Evolutionary conservation across 495 filamentous ascomycete species (phyloP).

Genomic region (Echria macrotheca): DNA sequence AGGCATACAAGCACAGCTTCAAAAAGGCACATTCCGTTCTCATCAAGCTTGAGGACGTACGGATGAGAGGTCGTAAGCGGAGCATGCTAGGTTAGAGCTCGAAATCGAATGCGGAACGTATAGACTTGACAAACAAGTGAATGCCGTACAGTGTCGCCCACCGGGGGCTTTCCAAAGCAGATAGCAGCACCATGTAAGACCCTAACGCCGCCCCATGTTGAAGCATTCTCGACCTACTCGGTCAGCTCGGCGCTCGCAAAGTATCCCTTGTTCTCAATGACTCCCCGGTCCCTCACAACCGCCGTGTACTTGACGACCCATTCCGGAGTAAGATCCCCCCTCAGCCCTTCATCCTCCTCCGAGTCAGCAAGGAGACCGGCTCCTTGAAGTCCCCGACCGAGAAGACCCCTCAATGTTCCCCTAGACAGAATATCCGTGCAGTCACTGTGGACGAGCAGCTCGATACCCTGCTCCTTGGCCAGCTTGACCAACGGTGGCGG

Average conservation of each 20-base stretch:
- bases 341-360: constrained; percentile 48
- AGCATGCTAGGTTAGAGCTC: constrained; percentile 78
- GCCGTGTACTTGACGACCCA: constrained; percentile 99
- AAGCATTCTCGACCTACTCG: no score
- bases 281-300: constrained; percentile 91
- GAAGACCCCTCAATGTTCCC: constrained; percentile 75
- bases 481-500: constrained; percentile 80
- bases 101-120: constrained; percentile 2
- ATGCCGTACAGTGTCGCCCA: not conserved
- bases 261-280: constrained; percentile 97
- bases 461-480: constrained; percentile 78
- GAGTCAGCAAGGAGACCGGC: constrained; percentile 60
- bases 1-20: constrained; percentile 46
- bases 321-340: constrained; percentile 72
- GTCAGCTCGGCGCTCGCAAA: constrained; percentile 74
- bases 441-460: constrained; percentile 90
- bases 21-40: constrained; percentile 47
- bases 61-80: constrained; percentile 93
- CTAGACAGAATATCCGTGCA: constrained; percentile 83
- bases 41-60: constrained; percentile 83
- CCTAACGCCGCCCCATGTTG: constrained; percentile 8
- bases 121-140: not conserved
- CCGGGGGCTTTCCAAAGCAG: constrained; percentile 4
- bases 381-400: constrained; percentile 61
- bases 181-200: not conserved